Base-by-base conservation (phyloP, 2,329 filamentous ascomycete species). In the Pseudocercospora fijiensis region DNA sequence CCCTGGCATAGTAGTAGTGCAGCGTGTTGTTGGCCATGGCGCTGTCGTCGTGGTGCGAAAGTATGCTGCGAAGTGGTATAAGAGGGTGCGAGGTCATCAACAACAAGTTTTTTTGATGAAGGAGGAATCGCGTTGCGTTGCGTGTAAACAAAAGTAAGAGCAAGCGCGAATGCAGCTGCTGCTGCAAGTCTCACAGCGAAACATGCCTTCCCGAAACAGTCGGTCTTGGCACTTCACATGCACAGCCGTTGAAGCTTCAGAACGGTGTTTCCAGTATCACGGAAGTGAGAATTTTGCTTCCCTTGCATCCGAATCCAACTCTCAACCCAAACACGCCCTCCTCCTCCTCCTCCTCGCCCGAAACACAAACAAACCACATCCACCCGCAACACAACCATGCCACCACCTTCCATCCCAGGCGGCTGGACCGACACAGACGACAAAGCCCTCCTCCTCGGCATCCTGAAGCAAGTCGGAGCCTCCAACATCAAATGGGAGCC, bases 381-480 rank as follows among this genome's bases (percentile, higher is more conserved):
- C 4, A n/a, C 1, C 2, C 52, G 37, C 10, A 37, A 16, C 16
- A 56, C 26, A 18, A 56, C 13, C 16, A 56, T 56, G 53, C 53
- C 53, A 33, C 18, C 53, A 56, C 4, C 53, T 20, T 56, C 53
- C 8, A 37, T 56, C 10, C 53, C 53, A 22, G 53, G 53, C 22
- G 53, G 53, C 26, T 63, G 61, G 61, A 63, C 10, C 49, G 61
- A 63, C 27, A 59, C 57, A 0, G n/a, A 13, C 18, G 61, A 63
- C 43, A 63, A 63, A 18, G 11, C 27, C 8, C 49, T 63, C 9
- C 51, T 63, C 3, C 47, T 63, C 28, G 49, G 33, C 10, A 60
- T 63, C 27, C 3, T 63, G 1, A n/a, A n/a, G 1, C n/a, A 18
- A n/a, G 13, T 13, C 6, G 53, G 53, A 5, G 18, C 16, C 5